phyloP scores from a whole-genome alignment of 805 yeast genomes.

The Torulaspora gathmanii region DNA sequence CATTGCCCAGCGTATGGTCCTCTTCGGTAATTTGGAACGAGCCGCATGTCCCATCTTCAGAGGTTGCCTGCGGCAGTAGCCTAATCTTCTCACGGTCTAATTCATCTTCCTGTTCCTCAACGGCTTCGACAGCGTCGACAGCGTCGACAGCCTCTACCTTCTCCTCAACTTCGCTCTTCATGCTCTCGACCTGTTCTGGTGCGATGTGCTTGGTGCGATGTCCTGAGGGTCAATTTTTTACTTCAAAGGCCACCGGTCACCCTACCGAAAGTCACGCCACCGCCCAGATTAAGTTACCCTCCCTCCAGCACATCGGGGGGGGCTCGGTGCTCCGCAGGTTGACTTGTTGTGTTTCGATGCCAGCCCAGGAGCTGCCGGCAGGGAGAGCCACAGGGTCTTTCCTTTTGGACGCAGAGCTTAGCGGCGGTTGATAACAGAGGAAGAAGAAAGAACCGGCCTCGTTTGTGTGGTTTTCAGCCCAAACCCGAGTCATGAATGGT shows the following conservation, averaged over 20 bases:
- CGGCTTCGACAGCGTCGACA: background rate
- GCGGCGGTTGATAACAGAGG: background rate
- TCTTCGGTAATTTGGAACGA: slow-evolving; percentile 90
- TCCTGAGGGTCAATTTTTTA: too few species aligned
- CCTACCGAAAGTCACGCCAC: too few species aligned
- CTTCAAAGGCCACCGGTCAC: too few species aligned
- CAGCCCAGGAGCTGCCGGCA: too few species aligned
- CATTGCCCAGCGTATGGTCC: slow-evolving; percentile 94
- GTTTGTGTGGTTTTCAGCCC: background rate
- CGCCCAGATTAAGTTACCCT: too few species aligned
- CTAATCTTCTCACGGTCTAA: slow-evolving; percentile 55
- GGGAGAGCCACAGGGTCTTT: too few species aligned
- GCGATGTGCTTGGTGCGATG: too few species aligned
- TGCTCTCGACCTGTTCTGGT: too few species aligned
- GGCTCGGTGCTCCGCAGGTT: too few species aligned
- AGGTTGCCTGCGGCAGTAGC: slow-evolving; percentile 69
- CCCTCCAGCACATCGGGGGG: too few species aligned
- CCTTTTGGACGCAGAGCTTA: too few species aligned
- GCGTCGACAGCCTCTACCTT: background rate
- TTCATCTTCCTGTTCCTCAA: slow-evolving; percentile 32
- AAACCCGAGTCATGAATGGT: slow-evolving; percentile 2
- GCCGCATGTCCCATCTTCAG: slow-evolving; percentile 92
- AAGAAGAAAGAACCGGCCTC: background rate
- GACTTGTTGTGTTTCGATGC: too few species aligned
- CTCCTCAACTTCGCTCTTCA: background rate